Evolutionary conservation across 1,284 basidiomycete genomes (phyloP).

Genomic region (Vanrija pseudolonga): DNA sequence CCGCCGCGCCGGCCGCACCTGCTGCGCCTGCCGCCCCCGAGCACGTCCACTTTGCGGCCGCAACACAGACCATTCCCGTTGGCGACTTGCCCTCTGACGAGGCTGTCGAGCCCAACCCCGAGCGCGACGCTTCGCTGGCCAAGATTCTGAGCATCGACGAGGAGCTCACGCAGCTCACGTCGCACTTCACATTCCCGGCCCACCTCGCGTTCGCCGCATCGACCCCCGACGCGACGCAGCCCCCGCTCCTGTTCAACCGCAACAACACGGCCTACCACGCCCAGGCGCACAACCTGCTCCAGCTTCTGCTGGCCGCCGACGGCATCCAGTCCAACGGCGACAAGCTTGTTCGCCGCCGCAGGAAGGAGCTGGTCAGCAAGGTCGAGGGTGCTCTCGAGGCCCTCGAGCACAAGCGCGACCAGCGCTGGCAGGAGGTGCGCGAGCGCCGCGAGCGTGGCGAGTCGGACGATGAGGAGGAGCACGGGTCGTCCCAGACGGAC

Average conservation of each 20-base stretch:
- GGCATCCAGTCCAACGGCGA: slow-evolving; percentile 64
- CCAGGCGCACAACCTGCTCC: slow-evolving; percentile 60
- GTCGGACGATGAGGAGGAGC: slow-evolving; percentile 30
- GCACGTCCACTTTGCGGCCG: background rate
- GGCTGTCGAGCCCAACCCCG: slow-evolving; percentile 18
- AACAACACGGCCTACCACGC: slow-evolving; percentile 58
- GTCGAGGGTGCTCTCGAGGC: slow-evolving; percentile 63
- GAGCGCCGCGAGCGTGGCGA: slow-evolving; percentile 32
- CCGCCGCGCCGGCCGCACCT: slow-evolving; percentile 67
- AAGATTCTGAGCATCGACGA: slow-evolving; percentile 15
- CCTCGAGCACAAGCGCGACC: slow-evolving; percentile 52
- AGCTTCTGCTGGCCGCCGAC: slow-evolving; percentile 63
- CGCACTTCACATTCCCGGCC: slow-evolving; percentile 37
- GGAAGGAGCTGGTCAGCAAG: slow-evolving; percentile 58
- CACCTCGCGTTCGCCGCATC: slow-evolving; percentile 33
- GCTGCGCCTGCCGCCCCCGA: slow-evolving; percentile 55
- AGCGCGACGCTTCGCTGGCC: slow-evolving; percentile 17
- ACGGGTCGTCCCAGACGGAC: background rate
- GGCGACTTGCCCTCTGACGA: slow-evolving; percentile 11
- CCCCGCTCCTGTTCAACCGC: slow-evolving; percentile 54
- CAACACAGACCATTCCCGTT: background rate
- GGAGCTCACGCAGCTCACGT: slow-evolving; percentile 24
- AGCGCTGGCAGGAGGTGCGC: slow-evolving; percentile 39
- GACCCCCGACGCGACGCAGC: slow-evolving; percentile 18
- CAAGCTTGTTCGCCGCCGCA: slow-evolving; percentile 55